phyloP scores from a whole-genome alignment of 148 eudicot species.

The Tetragonia tetragonoides region DNA sequence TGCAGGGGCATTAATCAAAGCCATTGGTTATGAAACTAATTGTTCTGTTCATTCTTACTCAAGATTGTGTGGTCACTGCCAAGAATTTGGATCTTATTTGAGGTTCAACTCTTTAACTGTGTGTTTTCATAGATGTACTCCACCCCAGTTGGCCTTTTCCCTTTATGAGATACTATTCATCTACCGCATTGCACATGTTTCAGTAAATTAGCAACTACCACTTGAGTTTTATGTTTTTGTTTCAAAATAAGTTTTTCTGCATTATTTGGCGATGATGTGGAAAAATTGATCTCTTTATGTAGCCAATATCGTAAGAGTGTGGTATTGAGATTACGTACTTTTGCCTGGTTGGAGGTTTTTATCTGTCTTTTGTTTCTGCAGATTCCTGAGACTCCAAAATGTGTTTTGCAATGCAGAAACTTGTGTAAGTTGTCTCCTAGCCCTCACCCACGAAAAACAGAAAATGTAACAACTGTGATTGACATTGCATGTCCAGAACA shows the following conservation, averaged over 20 bases:
- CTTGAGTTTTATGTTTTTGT: too few species aligned
- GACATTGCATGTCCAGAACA: not conserved
- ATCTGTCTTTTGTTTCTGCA: conserved; percentile 34
- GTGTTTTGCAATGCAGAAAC: conserved; percentile 63
- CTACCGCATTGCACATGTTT: too few species aligned
- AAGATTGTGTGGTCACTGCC: conserved; percentile 59
- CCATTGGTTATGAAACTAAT: conserved; percentile 41
- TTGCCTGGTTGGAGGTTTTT: conserved; percentile 15
- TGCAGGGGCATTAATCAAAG: conserved; percentile 48
- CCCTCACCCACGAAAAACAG: not conserved
- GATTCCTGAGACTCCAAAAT: conserved; percentile 76
- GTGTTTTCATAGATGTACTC: not conserved
- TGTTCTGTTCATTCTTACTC: conserved; percentile 35
- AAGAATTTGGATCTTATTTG: conserved; percentile 56
- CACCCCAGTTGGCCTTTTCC: not conserved
- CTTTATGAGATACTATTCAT: not conserved
- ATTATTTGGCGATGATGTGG: not conserved
- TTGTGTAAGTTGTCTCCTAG: conserved; percentile 55
- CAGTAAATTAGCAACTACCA: too few species aligned
- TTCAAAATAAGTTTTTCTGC: too few species aligned
- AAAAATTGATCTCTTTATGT: not conserved
- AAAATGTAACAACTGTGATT: not conserved
- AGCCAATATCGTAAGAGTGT: not conserved
- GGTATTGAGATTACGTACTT: not conserved
- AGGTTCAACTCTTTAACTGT: conserved; percentile 39